Percentiles rank a stretch among this genome's conserved stretches.
Evolutionary conservation across 805 yeast genomes (phyloP).

Genomic region (Ogataea zsoltii): DNA sequence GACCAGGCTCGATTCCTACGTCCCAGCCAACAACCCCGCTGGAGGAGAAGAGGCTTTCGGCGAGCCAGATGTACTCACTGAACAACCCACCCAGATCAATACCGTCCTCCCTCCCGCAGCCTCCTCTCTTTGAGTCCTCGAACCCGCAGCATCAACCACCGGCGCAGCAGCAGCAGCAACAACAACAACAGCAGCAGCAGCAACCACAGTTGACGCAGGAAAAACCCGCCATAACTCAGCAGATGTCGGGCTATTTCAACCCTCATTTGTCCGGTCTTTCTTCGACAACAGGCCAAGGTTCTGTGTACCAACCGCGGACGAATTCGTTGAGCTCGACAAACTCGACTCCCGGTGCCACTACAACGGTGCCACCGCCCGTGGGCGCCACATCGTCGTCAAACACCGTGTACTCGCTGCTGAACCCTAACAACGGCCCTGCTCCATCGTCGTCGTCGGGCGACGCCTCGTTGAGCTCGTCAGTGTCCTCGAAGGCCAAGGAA

Average conservation of each 20-base stretch:
- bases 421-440: constrained; percentile 16
- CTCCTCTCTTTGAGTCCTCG: not conserved
- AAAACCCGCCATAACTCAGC: constrained; percentile 8
- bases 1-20: constrained; percentile 14
- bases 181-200: constrained; percentile 11
- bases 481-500: not conserved
- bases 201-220: constrained; percentile 6
- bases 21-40: constrained; percentile 17
- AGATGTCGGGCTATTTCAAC: constrained; percentile 11
- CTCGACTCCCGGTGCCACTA: constrained; percentile 1
- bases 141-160: not conserved
- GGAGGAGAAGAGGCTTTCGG: constrained; percentile 20
- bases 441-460: not conserved
- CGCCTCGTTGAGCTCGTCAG: constrained; percentile 1
- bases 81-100: constrained; percentile 32
- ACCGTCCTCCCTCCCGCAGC: constrained; percentile 15
- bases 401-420: constrained; percentile 26
- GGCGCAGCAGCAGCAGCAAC: constrained; percentile 9
- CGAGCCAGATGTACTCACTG: constrained; percentile 23
- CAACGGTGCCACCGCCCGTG: not conserved
- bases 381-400: constrained; percentile 10
- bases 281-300: not conserved
- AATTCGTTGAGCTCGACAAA: constrained; percentile 16
- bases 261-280: constrained; percentile 4
- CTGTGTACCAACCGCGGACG: constrained; percentile 12